Evolutionary conservation across 768 basidiomycete species (phyloP).

Genomic region (Tricholoma sp.): DNA sequence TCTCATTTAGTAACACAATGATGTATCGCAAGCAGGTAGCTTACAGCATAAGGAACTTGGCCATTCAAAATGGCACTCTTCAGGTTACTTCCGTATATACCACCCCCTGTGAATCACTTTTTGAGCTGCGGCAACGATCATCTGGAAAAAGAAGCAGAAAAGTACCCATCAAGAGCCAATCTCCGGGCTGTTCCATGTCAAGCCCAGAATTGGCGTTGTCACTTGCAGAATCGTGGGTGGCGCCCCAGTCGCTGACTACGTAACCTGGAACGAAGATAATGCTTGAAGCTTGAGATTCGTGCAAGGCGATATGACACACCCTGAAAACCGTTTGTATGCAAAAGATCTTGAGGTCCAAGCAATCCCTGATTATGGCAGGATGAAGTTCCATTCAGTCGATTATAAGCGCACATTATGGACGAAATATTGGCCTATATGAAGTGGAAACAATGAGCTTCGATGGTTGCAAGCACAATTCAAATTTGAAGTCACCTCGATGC

Average conservation of each 20-base stretch:
- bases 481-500: slow-evolving; percentile 34
- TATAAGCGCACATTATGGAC: slow-evolving; percentile 50
- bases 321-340: slow-evolving; percentile 38
- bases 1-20: background rate
- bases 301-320: slow-evolving; percentile 18
- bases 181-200: slow-evolving; percentile 50
- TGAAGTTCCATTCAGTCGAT: slow-evolving; percentile 55
- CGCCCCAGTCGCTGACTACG: slow-evolving; percentile 52
- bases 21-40: slow-evolving; percentile 45
- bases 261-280: slow-evolving; percentile 23
- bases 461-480: too few species aligned
- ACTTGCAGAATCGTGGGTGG: slow-evolving; percentile 40
- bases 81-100: background rate
- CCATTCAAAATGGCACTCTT: background rate
- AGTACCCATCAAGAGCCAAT: slow-evolving; percentile 40
- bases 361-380: slow-evolving; percentile 57
- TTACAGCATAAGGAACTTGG: slow-evolving; percentile 41
- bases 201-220: slow-evolving; percentile 45
- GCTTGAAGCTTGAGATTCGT: background rate
- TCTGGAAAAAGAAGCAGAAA: background rate
- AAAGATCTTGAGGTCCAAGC: slow-evolving; percentile 35
- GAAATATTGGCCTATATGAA: slow-evolving; percentile 39
- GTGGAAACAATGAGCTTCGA: background rate
- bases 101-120: background rate
- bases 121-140: background rate